phyloP scores from a whole-genome alignment of 345 rosid genomes.

The Salix viminalis region DNA sequence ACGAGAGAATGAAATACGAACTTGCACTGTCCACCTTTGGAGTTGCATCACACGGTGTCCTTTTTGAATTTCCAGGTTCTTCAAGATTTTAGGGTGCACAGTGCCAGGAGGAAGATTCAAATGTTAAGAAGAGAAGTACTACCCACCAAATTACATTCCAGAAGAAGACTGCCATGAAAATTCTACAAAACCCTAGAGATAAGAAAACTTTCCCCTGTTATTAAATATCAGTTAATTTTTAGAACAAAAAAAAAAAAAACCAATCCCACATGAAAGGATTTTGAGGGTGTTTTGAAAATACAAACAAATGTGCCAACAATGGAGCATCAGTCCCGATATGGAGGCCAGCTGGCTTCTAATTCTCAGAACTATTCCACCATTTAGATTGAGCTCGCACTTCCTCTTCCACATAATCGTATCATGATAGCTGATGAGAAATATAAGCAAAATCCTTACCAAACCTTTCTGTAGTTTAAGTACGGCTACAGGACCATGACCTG shows the following conservation, averaged over 20 bases:
- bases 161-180: neutral
- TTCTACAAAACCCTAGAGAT: neutral
- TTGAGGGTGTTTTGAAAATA: too few species aligned
- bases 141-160: neutral
- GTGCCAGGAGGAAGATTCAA: slow-evolving; percentile 23
- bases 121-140: neutral
- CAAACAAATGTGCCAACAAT: neutral
- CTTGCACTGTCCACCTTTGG: neutral
- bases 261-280: neutral
- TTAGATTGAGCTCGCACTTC: neutral
- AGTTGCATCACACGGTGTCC: slow-evolving; percentile 18
- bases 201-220: neutral
- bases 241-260: fast-evolving
- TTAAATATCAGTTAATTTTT: neutral
- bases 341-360: neutral
- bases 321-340: neutral
- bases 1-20: neutral
- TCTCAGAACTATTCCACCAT: neutral
- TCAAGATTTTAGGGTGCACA: slow-evolving; percentile 4
- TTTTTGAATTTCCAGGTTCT: slow-evolving; percentile 11
- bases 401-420: neutral
- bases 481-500: too few species aligned
- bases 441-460: neutral
- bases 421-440: neutral
- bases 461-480: too few species aligned